Evolutionary conservation across 176 grass and related monocot genomes (phyloP), one percentile per base, ranked within the genome.

Genomic region (Cenchrus fungigraminus): DNA sequence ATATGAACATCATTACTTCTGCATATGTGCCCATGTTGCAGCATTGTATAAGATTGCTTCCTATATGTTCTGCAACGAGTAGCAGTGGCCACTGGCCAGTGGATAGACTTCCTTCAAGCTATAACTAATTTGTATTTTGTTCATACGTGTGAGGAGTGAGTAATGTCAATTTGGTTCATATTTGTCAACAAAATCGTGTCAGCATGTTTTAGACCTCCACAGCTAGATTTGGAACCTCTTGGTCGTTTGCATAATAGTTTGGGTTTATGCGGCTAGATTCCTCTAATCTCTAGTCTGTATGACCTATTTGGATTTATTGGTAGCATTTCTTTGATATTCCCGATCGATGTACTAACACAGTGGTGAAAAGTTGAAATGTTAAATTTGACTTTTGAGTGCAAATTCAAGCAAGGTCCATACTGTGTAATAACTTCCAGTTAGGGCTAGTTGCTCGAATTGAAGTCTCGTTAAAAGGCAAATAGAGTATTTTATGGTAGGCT

Each of bases 371-470:
- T 64, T 73, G 31, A 52, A 72, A 5, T 14, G 19, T 46, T 32
- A 52, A 53, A 31, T 73, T 72, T 79, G 65, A 43, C 54, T 10
- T 57, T 61, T 25, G 17, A 85, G 16, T 79, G 43, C 56, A 74
- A 22, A 63, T 63, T 71, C 13, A 53, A 79, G 66, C 76, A 86
- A 72, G 19, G 28, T 54, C 43, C 46, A 10, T 74, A 47, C 62
- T 74, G 5, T 74, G 5, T 50, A 40, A 50, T 34, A 56, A 32
- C n/a, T 15, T 25, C 19, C 65, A 44, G 4, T 69, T 43, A 80
- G 9, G 62, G 5, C 28, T 16, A 44, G 34, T 29, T 34, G 22
- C 14, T 55, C 1, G 0, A 10, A 32, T 16, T 31, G 25, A 34
- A 63, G 6, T 72, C 56, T 63, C 68, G 19, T 50, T 67, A 66